Evolutionary conservation across 306 rosid genomes (phyloP).

Genomic region (Casuarina glauca): DNA sequence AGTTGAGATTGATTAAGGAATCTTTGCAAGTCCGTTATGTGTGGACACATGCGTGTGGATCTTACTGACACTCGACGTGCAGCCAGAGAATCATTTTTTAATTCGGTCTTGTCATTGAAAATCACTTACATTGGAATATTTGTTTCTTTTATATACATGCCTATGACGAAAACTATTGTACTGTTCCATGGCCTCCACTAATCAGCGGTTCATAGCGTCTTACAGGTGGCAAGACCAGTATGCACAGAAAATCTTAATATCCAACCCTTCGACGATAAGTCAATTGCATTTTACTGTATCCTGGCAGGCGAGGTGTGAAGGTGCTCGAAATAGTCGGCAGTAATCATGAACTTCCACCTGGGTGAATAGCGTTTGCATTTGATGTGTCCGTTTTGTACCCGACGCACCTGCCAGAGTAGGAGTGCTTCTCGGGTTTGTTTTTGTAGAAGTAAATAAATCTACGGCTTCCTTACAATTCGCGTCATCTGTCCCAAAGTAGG

Average conservation of each 20-base stretch:
- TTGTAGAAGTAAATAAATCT: background rate
- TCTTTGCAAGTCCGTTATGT: background rate
- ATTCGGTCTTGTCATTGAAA: background rate
- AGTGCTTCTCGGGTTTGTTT: slow-evolving; percentile 20
- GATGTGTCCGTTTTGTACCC: background rate
- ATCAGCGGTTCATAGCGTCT: too few species aligned
- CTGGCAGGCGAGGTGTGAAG: slow-evolving; percentile 21
- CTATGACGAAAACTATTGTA: background rate
- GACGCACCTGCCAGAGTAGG: slow-evolving; percentile 7
- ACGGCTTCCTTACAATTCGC: slow-evolving; percentile 17
- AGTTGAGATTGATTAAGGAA: background rate
- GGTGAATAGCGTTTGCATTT: slow-evolving; percentile 14
- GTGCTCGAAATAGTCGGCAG: slow-evolving; percentile 9
- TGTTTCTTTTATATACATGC: background rate
- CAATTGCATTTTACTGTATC: slow-evolving; percentile 20
- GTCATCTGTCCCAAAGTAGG: slow-evolving; percentile 27
- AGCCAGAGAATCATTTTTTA: slow-evolving; percentile 1
- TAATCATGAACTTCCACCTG: slow-evolving; percentile 24
- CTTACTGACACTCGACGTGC: slow-evolving; percentile 13
- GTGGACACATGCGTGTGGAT: slow-evolving; percentile 9
- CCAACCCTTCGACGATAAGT: background rate
- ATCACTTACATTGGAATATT: background rate
- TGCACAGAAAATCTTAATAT: background rate
- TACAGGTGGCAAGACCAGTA: too few species aligned
- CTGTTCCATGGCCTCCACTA: background rate